Evolutionary conservation across 202 grass and related monocot genomes (phyloP), one percentile per base, ranked within the genome.

Genomic region (Schoenoplectus tabernaemontani): DNA sequence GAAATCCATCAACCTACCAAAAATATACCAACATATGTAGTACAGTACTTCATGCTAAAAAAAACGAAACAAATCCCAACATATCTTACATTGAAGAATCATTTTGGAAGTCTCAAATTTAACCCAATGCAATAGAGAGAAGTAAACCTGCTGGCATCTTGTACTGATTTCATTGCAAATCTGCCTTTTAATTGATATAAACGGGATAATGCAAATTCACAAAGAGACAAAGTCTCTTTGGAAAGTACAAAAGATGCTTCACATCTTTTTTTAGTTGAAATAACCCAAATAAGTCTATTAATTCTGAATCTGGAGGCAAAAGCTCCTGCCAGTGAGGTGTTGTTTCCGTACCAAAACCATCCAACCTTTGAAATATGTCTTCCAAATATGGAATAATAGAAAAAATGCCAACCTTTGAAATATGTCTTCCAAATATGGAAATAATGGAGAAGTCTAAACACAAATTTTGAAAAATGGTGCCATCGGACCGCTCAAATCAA

Each of bases 51-150:
- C 61, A 82, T 38, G 23, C 7, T 79, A 77, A 66, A 84, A 2
- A 22, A 63, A 24, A 78, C 13, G 36, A 66, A n/a, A n/a, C n/a
- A 8, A 47, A 70, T 43, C 68, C 33, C 8, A 69, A 42, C 43
- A 57, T 84, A 94, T 91, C 91, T 92, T 77, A 90, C 67, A 83
- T 72, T 83, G 67, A 97, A 97, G 70, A 90, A 98, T 76, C 93
- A 83, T 48, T 82, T 90, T 78, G 91, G 91, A 83, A 92, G 65
- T 54, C 87, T 76, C 7, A 94, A 92, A 51, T 91, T 86, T 7
- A 90, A 38, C 84, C 88, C 89, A 89, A 92, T 84, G 59, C 63
- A 87, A 65, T 87, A 87, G 59, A 88, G 44, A 57, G 80, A 24
- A 83, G 78, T 60, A 38, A 79, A 44, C 44, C 73, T 64, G 48